Evolutionary conservation across 331 rosid genomes (phyloP).

Genomic region (Acacia pycnantha): DNA sequence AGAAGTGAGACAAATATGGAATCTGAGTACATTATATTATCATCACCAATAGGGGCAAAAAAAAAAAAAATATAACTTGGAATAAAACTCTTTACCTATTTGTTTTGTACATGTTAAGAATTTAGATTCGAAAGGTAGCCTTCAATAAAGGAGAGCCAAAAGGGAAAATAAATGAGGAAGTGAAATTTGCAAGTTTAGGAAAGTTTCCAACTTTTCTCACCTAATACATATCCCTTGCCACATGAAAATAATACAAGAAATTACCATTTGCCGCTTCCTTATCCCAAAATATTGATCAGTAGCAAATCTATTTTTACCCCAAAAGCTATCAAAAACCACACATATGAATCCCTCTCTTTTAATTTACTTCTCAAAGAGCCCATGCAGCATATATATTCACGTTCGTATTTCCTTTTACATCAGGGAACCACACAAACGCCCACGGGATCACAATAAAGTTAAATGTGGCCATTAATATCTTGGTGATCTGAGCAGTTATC

Average conservation of each 20-base stretch:
- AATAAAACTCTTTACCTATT: background rate
- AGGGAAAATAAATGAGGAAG: background rate
- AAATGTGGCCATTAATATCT: background rate
- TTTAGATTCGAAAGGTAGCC: background rate
- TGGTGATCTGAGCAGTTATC: background rate
- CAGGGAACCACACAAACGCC: background rate
- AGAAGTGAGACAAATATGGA: background rate
- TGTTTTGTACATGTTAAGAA: background rate
- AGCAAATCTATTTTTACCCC: background rate
- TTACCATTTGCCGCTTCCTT: background rate
- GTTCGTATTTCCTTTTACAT: background rate
- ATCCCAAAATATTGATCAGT: background rate
- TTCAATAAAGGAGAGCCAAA: background rate
- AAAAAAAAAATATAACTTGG: background rate
- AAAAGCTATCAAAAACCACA: background rate
- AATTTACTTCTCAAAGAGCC: background rate
- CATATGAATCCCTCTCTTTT: background rate
- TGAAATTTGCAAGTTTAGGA: background rate
- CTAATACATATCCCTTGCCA: background rate
- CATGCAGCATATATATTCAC: background rate
- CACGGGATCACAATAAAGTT: constrained; percentile 13
- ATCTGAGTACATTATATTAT: background rate
- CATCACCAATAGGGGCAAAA: background rate
- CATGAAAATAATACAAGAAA: background rate
- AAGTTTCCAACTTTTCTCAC: background rate